Evolutionary conservation across 345 rosid genomes (phyloP).

Genomic region (Rubroshorea leprosula): DNA sequence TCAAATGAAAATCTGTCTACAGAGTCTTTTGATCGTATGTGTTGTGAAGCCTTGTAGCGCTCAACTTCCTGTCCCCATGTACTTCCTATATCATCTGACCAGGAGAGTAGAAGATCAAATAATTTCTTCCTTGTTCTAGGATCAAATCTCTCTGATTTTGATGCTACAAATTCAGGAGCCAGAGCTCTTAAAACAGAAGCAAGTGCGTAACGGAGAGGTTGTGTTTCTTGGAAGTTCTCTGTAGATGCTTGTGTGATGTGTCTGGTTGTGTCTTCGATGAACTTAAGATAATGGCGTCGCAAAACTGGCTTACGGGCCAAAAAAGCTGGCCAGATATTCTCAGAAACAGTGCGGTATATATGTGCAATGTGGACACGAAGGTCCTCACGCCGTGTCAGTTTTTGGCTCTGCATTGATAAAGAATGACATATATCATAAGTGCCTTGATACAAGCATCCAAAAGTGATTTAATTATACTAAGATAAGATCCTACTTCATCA

Average conservation of each 20-base stretch:
- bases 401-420: slow-evolving; percentile 65
- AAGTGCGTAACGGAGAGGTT: slow-evolving; percentile 85
- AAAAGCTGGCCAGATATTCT: slow-evolving; percentile 96
- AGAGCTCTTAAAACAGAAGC: slow-evolving; percentile 85
- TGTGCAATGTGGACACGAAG: slow-evolving; percentile 80
- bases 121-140: slow-evolving; percentile 79
- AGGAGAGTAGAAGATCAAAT: slow-evolving; percentile 84
- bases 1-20: slow-evolving; percentile 87
- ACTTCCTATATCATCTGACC: slow-evolving; percentile 85
- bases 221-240: slow-evolving; percentile 87
- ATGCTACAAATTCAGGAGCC: slow-evolving; percentile 92
- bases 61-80: slow-evolving; percentile 95
- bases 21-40: slow-evolving; percentile 88
- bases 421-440: neutral
- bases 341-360: slow-evolving; percentile 87
- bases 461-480: no score
- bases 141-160: slow-evolving; percentile 89
- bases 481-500: no score
- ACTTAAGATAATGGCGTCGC: slow-evolving; percentile 86
- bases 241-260: slow-evolving; percentile 50
- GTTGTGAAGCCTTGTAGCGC: slow-evolving; percentile 90
- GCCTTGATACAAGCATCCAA: neutral
- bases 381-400: slow-evolving; percentile 83
- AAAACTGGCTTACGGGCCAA: slow-evolving; percentile 75
- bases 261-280: slow-evolving; percentile 79